Conservation (phyloP, 345 rosid species). For the Combretum micranthum region DNA sequence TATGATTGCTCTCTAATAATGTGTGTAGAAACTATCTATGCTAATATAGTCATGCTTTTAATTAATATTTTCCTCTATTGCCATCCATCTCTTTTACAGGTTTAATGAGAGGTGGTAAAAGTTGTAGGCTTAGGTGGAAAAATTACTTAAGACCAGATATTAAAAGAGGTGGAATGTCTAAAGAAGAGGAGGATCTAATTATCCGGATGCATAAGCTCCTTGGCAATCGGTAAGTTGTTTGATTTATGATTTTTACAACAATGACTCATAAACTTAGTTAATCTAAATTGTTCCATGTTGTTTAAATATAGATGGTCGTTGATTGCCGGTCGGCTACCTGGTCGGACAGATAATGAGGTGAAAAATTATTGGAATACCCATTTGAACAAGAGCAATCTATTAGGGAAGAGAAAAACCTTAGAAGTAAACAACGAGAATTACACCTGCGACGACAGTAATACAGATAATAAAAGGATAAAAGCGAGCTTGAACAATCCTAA, state of each 20-base stretch:
- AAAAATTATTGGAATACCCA: conserved; percentile 95
- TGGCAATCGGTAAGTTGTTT: conserved; percentile 50
- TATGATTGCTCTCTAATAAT: too few species aligned
- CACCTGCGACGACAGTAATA: background rate
- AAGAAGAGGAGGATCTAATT: conserved; percentile 78
- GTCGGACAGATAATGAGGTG: conserved; percentile 85
- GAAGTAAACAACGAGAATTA: background rate
- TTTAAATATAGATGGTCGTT: conserved; percentile 53
- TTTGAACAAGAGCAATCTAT: conserved; percentile 49
- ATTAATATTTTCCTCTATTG: too few species aligned
- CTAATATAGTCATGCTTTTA: too few species aligned
- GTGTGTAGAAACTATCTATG: too few species aligned
- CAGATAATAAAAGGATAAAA: conserved; percentile 4
- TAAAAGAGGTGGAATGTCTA: conserved; percentile 67
- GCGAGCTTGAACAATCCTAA: background rate
- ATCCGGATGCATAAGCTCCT: conserved; percentile 86
- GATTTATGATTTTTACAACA: background rate
- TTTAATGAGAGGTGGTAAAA: conserved; percentile 74
- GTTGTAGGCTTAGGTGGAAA: conserved; percentile 86
- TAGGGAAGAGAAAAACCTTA: conserved; percentile 24
- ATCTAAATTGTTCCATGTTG: background rate
- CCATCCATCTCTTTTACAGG: conserved; percentile 21
- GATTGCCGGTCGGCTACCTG: conserved; percentile 81
- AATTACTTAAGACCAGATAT: conserved; percentile 79
- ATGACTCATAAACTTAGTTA: background rate